Evolutionary conservation across 208 protist species (phyloP), one percentile per base, ranked within the genome.

Genomic region (Trypanosoma cruzi): DNA sequence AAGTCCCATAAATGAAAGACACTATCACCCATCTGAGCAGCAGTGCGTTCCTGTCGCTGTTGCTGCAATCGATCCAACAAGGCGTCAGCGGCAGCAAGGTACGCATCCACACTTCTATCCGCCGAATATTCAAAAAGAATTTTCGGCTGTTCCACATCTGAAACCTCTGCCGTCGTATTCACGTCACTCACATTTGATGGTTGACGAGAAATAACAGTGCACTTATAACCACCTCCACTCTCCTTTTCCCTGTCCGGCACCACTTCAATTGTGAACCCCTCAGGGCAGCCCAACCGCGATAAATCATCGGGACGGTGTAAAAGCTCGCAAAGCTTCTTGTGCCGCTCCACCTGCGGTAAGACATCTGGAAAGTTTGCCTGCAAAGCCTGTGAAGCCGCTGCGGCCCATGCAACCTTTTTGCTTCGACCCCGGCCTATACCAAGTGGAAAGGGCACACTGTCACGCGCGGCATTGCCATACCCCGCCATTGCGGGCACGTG

Each of bases 311-410:
- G 81, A 20, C 53, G 56, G 7, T 62, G 63, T 11, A 54, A 11
- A 22, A 85, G 22, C 63, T 73, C 75, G 26, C 77, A 62, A 14
- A 82, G 55, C 2, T 64, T 29, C 20, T 77, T 73, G 46, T 81
- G 73, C 18, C 65, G 59, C 24, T 84, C 79, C 26, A 90, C 34
- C 58, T 93, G 86, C 7, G 59, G 32, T 10, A 85, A 28, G 11
- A 78, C 64, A 24, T 59, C 54, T 20, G 82, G 81, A 65, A 86
- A 93, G 60, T 90, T 86, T 8, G 64, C 54, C 0, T 61, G 72
- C n/a, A 93, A 60, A 4, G 84, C 87, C 49, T 83, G 64, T 59
- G 74, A 76, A 18, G 87, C 81, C 14, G 87, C 87, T 1, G 81
- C 71, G 5, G 60, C 55, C 87, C 87, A 93, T 24, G 87, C 87